phyloP scores from a whole-genome alignment of 495 filamentous ascomycete species.

The Stereocaulon alpinum region DNA sequence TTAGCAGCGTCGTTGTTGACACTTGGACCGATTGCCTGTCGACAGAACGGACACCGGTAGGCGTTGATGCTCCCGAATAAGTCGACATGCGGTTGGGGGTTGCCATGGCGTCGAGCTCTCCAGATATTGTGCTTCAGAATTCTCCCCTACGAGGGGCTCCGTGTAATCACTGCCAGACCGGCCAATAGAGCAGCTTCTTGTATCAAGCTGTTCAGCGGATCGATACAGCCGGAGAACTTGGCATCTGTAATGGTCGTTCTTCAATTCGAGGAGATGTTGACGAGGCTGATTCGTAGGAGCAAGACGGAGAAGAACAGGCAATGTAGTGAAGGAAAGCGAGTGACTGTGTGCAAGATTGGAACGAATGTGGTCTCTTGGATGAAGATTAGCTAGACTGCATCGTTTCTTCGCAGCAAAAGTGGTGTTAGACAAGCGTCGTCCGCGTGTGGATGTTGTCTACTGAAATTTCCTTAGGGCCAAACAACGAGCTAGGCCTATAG shows the following conservation, averaged over 20 bases:
- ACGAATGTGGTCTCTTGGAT: background rate
- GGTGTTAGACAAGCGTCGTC: background rate
- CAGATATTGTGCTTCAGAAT: background rate
- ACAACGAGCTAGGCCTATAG: background rate
- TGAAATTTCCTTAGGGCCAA: background rate
- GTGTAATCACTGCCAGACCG: background rate
- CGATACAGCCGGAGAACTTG: background rate
- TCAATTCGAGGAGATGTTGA: background rate
- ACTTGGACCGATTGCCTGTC: conserved; percentile 66
- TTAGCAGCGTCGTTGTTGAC: conserved; percentile 84
- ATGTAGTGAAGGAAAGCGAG: background rate
- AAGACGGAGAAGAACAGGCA: background rate
- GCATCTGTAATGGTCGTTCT: background rate
- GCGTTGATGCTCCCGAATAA: conserved; percentile 66
- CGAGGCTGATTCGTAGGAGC: background rate
- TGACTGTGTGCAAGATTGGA: background rate
- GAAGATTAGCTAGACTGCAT: background rate
- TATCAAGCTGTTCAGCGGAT: background rate
- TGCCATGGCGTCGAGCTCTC: conserved; percentile 19
- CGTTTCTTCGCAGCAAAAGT: background rate
- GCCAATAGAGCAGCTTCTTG: background rate
- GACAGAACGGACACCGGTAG: conserved; percentile 43
- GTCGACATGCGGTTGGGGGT: conserved; percentile 81
- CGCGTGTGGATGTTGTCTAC: background rate
- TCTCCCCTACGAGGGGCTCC: background rate